phyloP scores from a whole-genome alignment of 2,329 filamentous ascomycete species.

The Chrysosporium keratinophilum region DNA sequence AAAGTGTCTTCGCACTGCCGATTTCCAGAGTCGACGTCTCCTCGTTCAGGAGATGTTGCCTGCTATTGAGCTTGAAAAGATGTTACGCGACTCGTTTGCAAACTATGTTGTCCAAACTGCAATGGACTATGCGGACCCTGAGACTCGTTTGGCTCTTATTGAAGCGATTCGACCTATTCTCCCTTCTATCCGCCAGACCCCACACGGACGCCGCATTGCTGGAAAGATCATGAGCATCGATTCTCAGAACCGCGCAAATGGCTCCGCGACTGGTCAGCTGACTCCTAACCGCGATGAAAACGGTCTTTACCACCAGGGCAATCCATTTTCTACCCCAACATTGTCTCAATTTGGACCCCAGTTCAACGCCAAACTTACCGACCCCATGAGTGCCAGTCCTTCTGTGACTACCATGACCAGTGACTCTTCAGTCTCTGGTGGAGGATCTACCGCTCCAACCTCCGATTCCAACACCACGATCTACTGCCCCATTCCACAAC shows the following conservation, averaged over 20 bases:
- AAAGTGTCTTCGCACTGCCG: conserved; percentile 81
- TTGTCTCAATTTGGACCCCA: conserved; percentile 10
- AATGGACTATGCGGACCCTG: conserved; percentile 67
- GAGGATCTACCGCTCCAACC: conserved; percentile 6
- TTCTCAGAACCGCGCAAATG: conserved; percentile 29
- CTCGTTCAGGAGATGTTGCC: conserved; percentile 73
- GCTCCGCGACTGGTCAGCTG: conserved; percentile 28
- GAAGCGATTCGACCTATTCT: conserved; percentile 78
- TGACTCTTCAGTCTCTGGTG: not conserved
- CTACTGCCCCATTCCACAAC: conserved; percentile 25
- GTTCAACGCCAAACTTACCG: not conserved
- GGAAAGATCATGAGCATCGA: conserved; percentile 65
- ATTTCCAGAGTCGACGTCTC: conserved; percentile 60
- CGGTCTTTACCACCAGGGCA: conserved; percentile 24
- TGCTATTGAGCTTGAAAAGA: conserved; percentile 69
- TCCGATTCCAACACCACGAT: conserved; percentile 24
- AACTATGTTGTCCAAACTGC: conserved; percentile 99
- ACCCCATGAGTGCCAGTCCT: not conserved
- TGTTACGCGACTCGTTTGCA: conserved; percentile 84
- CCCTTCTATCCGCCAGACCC: conserved; percentile 74
- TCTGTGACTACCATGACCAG: conserved; percentile 6
- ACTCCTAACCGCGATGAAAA: conserved; percentile 31
- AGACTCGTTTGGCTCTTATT: conserved; percentile 63
- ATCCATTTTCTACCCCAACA: conserved; percentile 19
- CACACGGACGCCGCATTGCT: conserved; percentile 86